Evolutionary conservation across 1,284 basidiomycete species (phyloP).

Genomic region (Sporisorium scitamineum): DNA sequence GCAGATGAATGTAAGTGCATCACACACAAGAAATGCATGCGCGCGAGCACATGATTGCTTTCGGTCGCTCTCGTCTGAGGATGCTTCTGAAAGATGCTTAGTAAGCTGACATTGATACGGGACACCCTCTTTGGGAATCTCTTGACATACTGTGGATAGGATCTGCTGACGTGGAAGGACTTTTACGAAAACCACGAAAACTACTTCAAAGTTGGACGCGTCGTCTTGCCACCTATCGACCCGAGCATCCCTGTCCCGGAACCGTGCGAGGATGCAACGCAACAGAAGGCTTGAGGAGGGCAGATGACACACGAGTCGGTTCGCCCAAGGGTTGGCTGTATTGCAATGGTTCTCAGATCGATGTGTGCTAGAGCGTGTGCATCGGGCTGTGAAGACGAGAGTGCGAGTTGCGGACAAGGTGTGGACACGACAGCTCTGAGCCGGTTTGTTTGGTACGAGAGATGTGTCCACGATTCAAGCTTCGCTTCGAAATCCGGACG

Average conservation of each 20-base stretch:
- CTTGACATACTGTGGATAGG: too few relatives aligned
- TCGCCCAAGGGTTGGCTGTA: neutral
- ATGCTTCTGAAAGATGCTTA: neutral
- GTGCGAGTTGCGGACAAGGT: neutral
- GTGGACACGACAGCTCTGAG: neutral
- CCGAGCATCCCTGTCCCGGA: constrained; percentile 51
- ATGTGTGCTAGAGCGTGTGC: neutral
- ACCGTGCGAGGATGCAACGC: constrained; percentile 40
- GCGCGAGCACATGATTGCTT: too few relatives aligned
- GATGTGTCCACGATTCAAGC: neutral
- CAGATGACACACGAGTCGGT: neutral
- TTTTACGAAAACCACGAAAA: constrained; percentile 61
- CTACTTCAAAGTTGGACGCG: constrained; percentile 61
- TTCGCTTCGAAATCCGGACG: too few relatives aligned
- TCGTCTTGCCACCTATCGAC: constrained; percentile 56
- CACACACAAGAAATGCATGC: too few relatives aligned
- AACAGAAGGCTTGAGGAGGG: constrained; percentile 20
- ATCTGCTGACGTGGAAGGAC: constrained; percentile 54
- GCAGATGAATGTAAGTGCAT: constrained; percentile 49
- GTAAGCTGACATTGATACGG: constrained; percentile 5
- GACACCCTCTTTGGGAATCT: neutral
- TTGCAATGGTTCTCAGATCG: neutral
- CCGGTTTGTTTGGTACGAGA: neutral
- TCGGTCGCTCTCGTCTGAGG: neutral
- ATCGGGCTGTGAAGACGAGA: neutral